phyloP scores from a whole-genome alignment of 805 yeast genomes.

The Lipomyces orientalis region DNA sequence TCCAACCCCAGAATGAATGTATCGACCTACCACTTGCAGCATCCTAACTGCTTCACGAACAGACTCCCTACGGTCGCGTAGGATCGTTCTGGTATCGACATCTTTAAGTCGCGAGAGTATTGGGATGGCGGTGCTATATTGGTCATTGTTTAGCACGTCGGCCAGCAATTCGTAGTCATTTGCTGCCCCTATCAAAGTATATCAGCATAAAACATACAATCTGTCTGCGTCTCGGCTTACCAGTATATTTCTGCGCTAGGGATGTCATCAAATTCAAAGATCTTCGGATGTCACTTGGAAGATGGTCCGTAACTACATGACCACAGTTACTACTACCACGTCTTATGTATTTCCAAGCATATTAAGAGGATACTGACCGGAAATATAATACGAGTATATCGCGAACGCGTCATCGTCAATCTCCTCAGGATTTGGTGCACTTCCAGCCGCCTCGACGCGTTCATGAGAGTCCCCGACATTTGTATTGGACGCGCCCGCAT shows the following conservation, averaged over 20 bases:
- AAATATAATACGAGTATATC: constrained; percentile 31
- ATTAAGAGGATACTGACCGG: constrained; percentile 15
- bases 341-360: background rate
- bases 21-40: constrained; percentile 8
- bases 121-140: background rate
- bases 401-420: constrained; percentile 33
- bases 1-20: background rate
- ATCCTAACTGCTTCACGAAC: constrained; percentile 14
- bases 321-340: background rate
- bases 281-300: constrained; percentile 30
- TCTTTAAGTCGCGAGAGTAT: background rate
- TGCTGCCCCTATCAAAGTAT: background rate
- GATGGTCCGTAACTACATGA: constrained; percentile 31
- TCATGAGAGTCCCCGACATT: background rate
- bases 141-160: background rate
- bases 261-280: constrained; percentile 21
- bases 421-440: constrained; percentile 9
- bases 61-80: constrained; percentile 19
- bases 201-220: background rate
- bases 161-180: constrained; percentile 16
- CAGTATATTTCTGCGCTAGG: constrained; percentile 14
- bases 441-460: background rate
- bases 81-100: background rate
- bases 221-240: background rate
- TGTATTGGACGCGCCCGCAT: background rate